Evolutionary conservation across 2,329 filamentous ascomycete species (phyloP), one percentile per base, ranked within the genome.

Genomic region (Ceratocystis huliohia): DNA sequence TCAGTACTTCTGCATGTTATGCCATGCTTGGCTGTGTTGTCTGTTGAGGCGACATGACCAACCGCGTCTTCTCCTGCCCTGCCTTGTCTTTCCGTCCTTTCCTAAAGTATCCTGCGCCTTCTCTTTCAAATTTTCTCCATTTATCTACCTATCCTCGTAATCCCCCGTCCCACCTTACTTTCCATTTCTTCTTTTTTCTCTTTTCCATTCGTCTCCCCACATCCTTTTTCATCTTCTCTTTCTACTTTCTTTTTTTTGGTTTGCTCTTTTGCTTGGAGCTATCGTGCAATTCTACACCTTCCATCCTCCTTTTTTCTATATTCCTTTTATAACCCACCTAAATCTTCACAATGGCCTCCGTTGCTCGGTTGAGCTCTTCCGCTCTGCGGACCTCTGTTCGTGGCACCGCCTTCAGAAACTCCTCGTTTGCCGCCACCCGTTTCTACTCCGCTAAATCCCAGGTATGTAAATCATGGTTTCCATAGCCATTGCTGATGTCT

Each of bases 361-460:
- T 89, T 76, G 80, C 94, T 76, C 88, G 90, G 82, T 78, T 96
- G 75, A 86, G 88, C 80, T 86, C 88, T 75, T 84, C 88, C 77
- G 86, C 89, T 78, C 82, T 97, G 76, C 88, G 92, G 80, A 84
- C 89, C 74, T 86, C 88, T 68, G 79, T 90, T 74, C 80, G 83
- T 75, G 79, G 84, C 72, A 82, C 86, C 71, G 81, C 86, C 75
- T 82, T 90, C 74, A 82, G 83, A 76, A 82, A 85, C 75, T 85
- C 85, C 72, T 86, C 86, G 76, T 92, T 91, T 82, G 91, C 87
- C 80, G 87, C 88, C 76, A 80, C 88, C 75, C 87, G 94, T 79
- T 91, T 84, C 84, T 96, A 96, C 81, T 96, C 92, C 70, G 87
- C 91, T 72, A 96, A 96, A 85, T 84, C 88, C 73, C 87, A 92